phyloP scores from a whole-genome alignment of 495 filamentous ascomycete species.

The Bathelium albidoporum region DNA sequence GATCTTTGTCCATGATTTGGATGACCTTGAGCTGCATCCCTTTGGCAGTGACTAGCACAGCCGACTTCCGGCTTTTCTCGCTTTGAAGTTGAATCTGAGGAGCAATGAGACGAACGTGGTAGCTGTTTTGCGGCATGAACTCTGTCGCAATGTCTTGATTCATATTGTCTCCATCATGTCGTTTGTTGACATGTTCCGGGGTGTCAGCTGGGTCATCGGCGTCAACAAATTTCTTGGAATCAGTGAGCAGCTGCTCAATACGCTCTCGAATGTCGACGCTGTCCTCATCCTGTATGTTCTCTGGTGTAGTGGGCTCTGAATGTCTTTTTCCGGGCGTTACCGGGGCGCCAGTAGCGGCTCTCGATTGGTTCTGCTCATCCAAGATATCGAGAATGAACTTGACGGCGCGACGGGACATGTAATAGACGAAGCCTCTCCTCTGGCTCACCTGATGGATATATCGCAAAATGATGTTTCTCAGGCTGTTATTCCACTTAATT shows the following conservation, averaged over 20 bases:
- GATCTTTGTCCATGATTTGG: constrained; percentile 93
- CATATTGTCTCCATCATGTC: constrained; percentile 40
- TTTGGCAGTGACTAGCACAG: constrained; percentile 85
- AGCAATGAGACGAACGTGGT: constrained; percentile 87
- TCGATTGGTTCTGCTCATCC: constrained; percentile 68
- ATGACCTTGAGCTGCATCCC: constrained; percentile 95
- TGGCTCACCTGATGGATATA: constrained; percentile 98
- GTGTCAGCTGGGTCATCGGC: constrained; percentile 47
- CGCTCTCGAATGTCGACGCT: constrained; percentile 66
- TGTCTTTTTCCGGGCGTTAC: constrained; percentile 16
- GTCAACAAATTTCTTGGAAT: constrained; percentile 72
- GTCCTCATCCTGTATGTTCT: constrained; percentile 33
- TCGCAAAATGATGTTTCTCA: constrained; percentile 90
- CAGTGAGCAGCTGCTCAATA: constrained; percentile 76
- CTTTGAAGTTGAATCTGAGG: constrained; percentile 97
- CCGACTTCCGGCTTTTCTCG: constrained; percentile 90
- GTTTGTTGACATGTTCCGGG: constrained; percentile 11
- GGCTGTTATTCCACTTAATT: constrained; percentile 94
- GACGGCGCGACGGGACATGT: constrained; percentile 87
- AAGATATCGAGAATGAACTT: constrained; percentile 98
- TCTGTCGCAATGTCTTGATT: constrained; percentile 73
- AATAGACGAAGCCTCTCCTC: constrained; percentile 92
- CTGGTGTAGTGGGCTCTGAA: constrained; percentile 28
- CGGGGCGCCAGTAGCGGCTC: constrained; percentile 29
- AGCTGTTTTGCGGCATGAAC: constrained; percentile 86